Evolutionary conservation across 1,284 basidiomycete genomes (phyloP).

Genomic region (Pseudozyma tsukubaensis): DNA sequence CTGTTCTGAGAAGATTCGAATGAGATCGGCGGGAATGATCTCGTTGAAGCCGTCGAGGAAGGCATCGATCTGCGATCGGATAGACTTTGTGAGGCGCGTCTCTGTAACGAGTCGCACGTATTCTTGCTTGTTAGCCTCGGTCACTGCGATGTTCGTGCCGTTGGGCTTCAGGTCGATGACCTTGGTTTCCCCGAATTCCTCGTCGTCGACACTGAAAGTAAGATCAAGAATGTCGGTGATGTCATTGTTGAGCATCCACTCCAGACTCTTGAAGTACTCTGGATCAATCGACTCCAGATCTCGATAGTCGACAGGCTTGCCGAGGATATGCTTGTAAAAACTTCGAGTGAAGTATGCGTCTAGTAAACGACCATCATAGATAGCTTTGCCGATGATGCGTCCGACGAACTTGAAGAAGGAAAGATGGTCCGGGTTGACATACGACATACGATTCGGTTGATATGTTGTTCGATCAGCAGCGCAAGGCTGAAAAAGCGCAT

Average conservation of each 20-base stretch:
- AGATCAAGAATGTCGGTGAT: conserved; percentile 80
- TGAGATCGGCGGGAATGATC: conserved; percentile 77
- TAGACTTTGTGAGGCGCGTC: conserved; percentile 91
- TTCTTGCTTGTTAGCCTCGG: conserved; percentile 92
- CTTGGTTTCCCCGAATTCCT: conserved; percentile 73
- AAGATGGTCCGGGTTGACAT: conserved; percentile 86
- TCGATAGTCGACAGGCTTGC: conserved; percentile 64
- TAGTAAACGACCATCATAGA: conserved; percentile 92
- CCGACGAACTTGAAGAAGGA: conserved; percentile 99
- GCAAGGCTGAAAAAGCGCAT: conserved; percentile 94
- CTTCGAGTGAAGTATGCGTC: conserved; percentile 92
- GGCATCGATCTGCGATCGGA: conserved; percentile 76
- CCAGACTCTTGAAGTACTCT: conserved; percentile 85
- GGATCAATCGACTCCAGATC: conserved; percentile 67
- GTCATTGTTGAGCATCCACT: conserved; percentile 71
- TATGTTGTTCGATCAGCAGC: conserved; percentile 88
- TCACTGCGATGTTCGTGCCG: conserved; percentile 61
- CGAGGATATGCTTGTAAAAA: conserved; percentile 68
- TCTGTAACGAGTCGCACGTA: conserved; percentile 92
- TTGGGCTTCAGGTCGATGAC: conserved; percentile 64
- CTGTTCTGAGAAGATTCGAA: conserved; percentile 88
- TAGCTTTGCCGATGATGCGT: conserved; percentile 92
- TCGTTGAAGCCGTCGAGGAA: conserved; percentile 94
- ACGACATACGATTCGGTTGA: conserved; percentile 93
- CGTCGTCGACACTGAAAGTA: conserved; percentile 89